Base-by-base conservation (phyloP, 2,329 filamentous ascomycete genomes). In the Aureobasidium sp. region DNA sequence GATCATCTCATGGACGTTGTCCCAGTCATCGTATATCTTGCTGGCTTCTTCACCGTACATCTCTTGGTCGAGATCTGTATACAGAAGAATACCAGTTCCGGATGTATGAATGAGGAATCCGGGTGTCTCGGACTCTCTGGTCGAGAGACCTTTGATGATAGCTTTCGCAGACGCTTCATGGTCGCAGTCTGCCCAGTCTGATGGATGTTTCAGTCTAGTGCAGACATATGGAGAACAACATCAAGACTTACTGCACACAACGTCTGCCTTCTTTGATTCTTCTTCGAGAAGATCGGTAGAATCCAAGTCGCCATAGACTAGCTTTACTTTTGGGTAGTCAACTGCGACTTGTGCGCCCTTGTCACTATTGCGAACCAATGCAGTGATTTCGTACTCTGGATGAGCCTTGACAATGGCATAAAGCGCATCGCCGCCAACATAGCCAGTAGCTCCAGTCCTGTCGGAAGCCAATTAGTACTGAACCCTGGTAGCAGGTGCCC, bases 1-100 rank as follows among this genome's bases (percentile, higher is more conserved):
- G 42, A 87, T 74, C 29, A 73, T 61, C 48, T 81, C 79, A 13
- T 77, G 73, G 39, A 89, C 78, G 53, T 81, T 82, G 14, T 80
- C 75, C 70, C 84, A 79, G 67, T 89, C 86, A 68, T 85, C 76
- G 72, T 84, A 87, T 1, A 77, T 72, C 64, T 80, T 79, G 27
- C 78, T 75, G 0, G 74, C 71, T 3, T 67, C 71, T 62, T 81
- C 73, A n/a, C 83, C 83, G 7, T 76, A 78, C 2, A 71, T 75
- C 16, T 76, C 73, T 1, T 72, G 70, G 32, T 78, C 74, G 27
- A 74, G 71, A 64, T 85, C 82, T 27, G 76, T 74, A 69, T 75
- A 81, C 10, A 74, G 76, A n/a, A 86, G 72, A 25, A 85, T 81
- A 1, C 82, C 83, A 0, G 83, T 82, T 1, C 83, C 83, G 2